phyloP scores from a whole-genome alignment of 2,329 filamentous ascomycete species.

The Monilinia aucupariae region DNA sequence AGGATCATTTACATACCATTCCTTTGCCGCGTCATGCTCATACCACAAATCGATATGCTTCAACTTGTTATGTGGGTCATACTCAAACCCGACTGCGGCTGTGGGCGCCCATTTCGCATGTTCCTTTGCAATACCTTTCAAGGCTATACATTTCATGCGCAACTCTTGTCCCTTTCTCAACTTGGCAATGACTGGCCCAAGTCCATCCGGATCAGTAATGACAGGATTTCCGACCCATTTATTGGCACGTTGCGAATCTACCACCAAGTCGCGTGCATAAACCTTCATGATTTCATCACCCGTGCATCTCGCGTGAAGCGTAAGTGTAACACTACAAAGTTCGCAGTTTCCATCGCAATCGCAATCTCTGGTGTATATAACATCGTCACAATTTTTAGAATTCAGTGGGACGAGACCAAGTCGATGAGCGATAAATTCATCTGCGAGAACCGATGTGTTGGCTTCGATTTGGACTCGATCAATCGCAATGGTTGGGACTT shows the following conservation, averaged over 20 bases:
- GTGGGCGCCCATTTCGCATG: conserved; percentile 97
- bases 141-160: conserved; percentile 84
- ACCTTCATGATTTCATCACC: conserved; percentile 87
- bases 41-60: conserved; percentile 93
- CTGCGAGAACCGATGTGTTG: conserved; percentile 93
- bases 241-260: conserved; percentile 64
- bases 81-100: conserved; percentile 90
- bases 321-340: conserved; percentile 79
- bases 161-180: conserved; percentile 84
- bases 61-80: conserved; percentile 95
- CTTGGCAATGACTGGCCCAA: conserved; percentile 84
- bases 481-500: conserved; percentile 91
- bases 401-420: conserved; percentile 85
- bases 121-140: conserved; percentile 98
- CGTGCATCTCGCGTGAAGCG: conserved; percentile 78
- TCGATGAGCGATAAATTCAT: conserved; percentile 92
- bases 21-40: conserved; percentile 72
- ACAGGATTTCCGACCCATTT: conserved; percentile 74
- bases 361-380: conserved; percentile 88
- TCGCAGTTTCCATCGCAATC: conserved; percentile 96
- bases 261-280: conserved; percentile 81
- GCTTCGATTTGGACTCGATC: conserved; percentile 88
- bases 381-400: conserved; percentile 73
- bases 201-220: conserved; percentile 73
- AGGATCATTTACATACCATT: conserved; percentile 61